phyloP scores from a whole-genome alignment of 2,329 filamentous ascomycete genomes.

The Colletotrichum abscissum region DNA sequence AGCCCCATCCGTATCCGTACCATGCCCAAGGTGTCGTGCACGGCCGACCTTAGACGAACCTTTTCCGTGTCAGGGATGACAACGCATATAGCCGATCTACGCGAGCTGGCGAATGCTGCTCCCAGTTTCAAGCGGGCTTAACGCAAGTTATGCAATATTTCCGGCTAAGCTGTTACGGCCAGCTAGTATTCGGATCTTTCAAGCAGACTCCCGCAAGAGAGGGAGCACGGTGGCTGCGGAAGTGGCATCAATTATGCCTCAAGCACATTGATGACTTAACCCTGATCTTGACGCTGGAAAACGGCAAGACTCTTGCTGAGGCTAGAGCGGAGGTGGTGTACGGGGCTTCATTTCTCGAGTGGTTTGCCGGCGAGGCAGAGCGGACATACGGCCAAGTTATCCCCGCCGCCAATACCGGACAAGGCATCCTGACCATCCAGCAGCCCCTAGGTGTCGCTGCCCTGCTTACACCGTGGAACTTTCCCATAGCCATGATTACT shows the following conservation, averaged over 20 bases:
- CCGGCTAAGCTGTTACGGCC: no score
- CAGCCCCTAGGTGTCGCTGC: slow-evolving; percentile 84
- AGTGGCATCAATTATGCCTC: slow-evolving; percentile 75
- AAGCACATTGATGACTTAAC: slow-evolving; percentile 75
- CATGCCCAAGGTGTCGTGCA: no score
- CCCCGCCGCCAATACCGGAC: slow-evolving; percentile 67
- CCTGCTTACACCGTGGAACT: slow-evolving; percentile 83
- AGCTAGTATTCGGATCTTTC: slow-evolving; percentile 61
- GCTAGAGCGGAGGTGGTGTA: slow-evolving; percentile 68
- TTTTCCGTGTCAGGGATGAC: no score
- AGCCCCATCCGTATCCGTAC: no score
- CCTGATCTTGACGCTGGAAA: slow-evolving; percentile 76
- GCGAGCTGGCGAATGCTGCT: no score
- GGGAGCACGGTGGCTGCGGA: slow-evolving; percentile 68
- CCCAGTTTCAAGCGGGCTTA: no score
- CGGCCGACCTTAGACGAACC: no score
- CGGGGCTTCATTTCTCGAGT: slow-evolving; percentile 70
- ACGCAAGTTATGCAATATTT: no score
- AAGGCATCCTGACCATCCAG: slow-evolving; percentile 68
- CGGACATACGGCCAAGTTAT: slow-evolving; percentile 69
- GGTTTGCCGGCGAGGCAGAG: slow-evolving; percentile 74
- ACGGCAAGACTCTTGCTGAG: slow-evolving; percentile 75
- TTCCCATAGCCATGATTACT: slow-evolving; percentile 57
- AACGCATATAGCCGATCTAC: no score
- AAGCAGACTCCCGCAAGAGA: slow-evolving; percentile 69